Evolutionary conservation across 225 moss, liverwort and hornwort genomes (phyloP).

Genomic region (Ulota crispa): DNA sequence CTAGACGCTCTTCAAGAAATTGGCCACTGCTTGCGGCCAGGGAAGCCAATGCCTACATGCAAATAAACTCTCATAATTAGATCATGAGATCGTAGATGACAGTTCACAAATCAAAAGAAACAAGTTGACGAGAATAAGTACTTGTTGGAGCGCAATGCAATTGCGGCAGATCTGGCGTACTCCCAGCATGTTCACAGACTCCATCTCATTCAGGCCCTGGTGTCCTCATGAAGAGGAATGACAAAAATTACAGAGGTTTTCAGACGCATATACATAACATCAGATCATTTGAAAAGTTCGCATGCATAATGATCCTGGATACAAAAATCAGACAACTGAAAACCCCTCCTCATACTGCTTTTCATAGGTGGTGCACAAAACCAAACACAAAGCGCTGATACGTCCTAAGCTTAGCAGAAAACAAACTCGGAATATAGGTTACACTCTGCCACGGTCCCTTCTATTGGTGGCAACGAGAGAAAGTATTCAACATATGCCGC

Average conservation of each 20-base stretch:
- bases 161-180: slow-evolving; percentile 96
- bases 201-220: slow-evolving; percentile 86
- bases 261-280: slow-evolving; percentile 3
- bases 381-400: background rate
- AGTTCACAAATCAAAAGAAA: background rate
- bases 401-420: background rate
- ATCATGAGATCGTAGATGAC: background rate
- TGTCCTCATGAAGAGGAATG: slow-evolving; percentile 5
- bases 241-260: background rate
- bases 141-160: slow-evolving; percentile 96
- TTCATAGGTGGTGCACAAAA: background rate
- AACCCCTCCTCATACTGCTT: background rate
- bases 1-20: slow-evolving; percentile 79
- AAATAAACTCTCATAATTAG: background rate
- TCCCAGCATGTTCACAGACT: slow-evolving; percentile 88
- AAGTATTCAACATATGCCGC: background rate
- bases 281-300: slow-evolving; percentile 4
- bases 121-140: slow-evolving; percentile 14
- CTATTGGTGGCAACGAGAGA: background rate
- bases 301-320: slow-evolving; percentile 13
- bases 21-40: slow-evolving; percentile 80
- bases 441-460: background rate
- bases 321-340: background rate
- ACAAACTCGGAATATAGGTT: background rate
- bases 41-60: slow-evolving; percentile 77